phyloP scores from a whole-genome alignment of 768 basidiomycete genomes.

The Lactarius hengduanensis region DNA sequence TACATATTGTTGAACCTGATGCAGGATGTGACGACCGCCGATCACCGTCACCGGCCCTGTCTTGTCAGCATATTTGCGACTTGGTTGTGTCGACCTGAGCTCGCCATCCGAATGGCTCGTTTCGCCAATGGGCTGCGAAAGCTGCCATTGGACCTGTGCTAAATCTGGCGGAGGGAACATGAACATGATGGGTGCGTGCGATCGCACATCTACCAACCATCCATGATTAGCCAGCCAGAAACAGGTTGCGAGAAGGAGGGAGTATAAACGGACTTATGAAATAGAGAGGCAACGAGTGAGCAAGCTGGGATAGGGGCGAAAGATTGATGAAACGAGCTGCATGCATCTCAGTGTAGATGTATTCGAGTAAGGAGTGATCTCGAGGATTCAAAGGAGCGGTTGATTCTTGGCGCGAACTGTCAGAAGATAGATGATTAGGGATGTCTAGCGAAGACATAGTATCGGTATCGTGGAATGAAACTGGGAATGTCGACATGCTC shows the following conservation, averaged over 20 bases:
- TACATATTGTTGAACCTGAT: constrained; percentile 44
- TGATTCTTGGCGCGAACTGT: constrained; percentile 7
- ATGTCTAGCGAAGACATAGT: neutral
- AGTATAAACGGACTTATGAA: constrained; percentile 51
- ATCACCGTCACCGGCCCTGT: constrained; percentile 7
- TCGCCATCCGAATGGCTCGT: constrained; percentile 1
- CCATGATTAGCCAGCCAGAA: constrained; percentile 2
- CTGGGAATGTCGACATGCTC: constrained; percentile 9
- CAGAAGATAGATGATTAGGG: constrained; percentile 1
- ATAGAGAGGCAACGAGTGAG: constrained; percentile 55
- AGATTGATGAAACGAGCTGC: constrained; percentile 66
- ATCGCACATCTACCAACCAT: constrained; percentile 54
- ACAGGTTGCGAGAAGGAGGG: neutral
- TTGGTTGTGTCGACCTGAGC: neutral
- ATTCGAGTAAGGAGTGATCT: constrained; percentile 63
- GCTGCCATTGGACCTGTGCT: neutral
- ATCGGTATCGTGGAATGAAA: constrained; percentile 14
- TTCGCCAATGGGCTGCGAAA: neutral
- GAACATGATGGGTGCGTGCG: constrained; percentile 60
- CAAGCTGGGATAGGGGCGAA: constrained; percentile 58
- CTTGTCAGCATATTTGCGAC: neutral
- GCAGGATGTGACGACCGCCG: constrained; percentile 16
- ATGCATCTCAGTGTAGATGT: constrained; percentile 68
- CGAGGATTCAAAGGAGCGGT: constrained; percentile 47
- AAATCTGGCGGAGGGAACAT: constrained; percentile 51